These are phyloP conservation scores for Chaetomiaceae sp. DNA, from an alignment of 2,329 filamentous ascomycete species.

Conservation along the genomic window DNA sequence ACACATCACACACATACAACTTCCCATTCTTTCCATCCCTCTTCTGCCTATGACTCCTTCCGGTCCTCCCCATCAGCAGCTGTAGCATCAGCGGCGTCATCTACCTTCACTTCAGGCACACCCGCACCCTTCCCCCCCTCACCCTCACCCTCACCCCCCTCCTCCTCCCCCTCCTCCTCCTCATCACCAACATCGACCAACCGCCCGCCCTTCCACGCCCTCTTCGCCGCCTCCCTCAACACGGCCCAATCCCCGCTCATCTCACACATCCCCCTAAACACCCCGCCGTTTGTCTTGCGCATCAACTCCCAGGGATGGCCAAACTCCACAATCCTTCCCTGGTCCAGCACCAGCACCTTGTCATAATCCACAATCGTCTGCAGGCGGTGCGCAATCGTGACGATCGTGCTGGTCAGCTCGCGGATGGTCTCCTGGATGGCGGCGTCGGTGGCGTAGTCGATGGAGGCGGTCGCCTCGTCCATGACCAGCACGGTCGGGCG, in stretches of 20 bases:
- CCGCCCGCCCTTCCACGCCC: constrained; percentile 38
- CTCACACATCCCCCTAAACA: constrained; percentile 64
- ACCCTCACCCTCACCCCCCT: neutral
- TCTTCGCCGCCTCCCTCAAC: constrained; percentile 49
- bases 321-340: constrained; percentile 80
- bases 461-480: constrained; percentile 97
- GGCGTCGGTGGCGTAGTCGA: constrained; percentile 90
- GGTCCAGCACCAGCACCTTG: constrained; percentile 90
- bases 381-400: constrained; percentile 91
- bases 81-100: no score
- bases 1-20: no score
- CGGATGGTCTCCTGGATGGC: constrained; percentile 97
- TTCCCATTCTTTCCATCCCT: no score
- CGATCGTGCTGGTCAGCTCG: constrained; percentile 87
- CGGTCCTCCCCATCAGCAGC: no score
- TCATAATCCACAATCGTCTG: constrained; percentile 98
- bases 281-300: constrained; percentile 41
- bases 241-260: constrained; percentile 53
- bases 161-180: constrained; percentile 6
- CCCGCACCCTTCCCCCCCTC: neutral
- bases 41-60: no score
- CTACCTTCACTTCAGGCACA: neutral
- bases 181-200: constrained; percentile 35
- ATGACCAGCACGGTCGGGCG: constrained; percentile 91
- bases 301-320: constrained; percentile 84